Evolutionary conservation across 495 filamentous ascomycete genomes (phyloP).

Genomic region (Cercophora sp.): DNA sequence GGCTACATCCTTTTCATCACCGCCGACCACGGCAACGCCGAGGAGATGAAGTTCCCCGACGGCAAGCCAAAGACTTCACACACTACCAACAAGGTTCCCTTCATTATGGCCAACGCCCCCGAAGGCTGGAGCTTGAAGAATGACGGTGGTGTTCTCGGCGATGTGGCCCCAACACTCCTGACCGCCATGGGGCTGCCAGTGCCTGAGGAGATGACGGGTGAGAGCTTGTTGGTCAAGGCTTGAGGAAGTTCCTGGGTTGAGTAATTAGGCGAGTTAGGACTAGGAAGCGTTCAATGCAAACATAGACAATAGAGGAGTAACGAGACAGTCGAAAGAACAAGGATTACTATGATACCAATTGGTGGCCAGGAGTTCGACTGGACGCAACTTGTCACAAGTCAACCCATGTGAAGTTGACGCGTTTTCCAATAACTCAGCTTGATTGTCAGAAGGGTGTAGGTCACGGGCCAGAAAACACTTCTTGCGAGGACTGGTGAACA

Average conservation of each 20-base stretch:
- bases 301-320: slow-evolving; percentile 18
- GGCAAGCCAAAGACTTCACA: slow-evolving; percentile 96
- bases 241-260: slow-evolving; percentile 29
- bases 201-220: slow-evolving; percentile 88
- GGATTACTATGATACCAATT: no score
- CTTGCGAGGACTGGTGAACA: no score
- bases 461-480: no score
- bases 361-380: no score
- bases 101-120: slow-evolving; percentile 96
- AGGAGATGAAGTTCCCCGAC: slow-evolving; percentile 97
- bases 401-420: no score
- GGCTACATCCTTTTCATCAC: slow-evolving; percentile 92
- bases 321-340: no score
- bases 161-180: slow-evolving; percentile 91
- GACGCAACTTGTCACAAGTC: no score
- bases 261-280: background rate
- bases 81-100: slow-evolving; percentile 95
- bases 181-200: slow-evolving; percentile 85
- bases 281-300: slow-evolving; percentile 3
- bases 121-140: slow-evolving; percentile 84
- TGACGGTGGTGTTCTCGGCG: slow-evolving; percentile 77
- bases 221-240: slow-evolving; percentile 73
- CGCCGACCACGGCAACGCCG: slow-evolving; percentile 93
- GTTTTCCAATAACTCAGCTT: no score
- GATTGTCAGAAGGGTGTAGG: no score